Conservation (phyloP, 257 asterid genomes). For the Vinca minor region DNA sequence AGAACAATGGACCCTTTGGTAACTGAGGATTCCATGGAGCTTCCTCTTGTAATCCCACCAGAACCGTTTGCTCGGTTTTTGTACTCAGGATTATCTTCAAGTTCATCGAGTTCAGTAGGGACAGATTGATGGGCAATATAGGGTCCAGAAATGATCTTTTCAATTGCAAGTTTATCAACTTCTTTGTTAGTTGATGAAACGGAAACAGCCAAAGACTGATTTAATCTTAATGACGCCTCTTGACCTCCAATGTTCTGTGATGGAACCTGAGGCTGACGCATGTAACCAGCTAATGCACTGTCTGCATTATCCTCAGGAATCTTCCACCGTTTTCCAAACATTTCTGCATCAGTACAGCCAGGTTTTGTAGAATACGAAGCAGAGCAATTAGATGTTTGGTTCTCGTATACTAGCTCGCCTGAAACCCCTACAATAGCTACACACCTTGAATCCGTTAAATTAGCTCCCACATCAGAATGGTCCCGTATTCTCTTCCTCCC, state of each 20-base stretch:
- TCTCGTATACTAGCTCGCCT: constrained; percentile 16
- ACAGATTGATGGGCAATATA: constrained; percentile 13
- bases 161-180: constrained; percentile 20
- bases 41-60: constrained; percentile 10
- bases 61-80: constrained; percentile 10
- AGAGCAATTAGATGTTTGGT: constrained; percentile 2
- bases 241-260: constrained; percentile 10
- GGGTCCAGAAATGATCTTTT: constrained; percentile 19
- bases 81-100: constrained; percentile 23
- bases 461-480: constrained; percentile 9
- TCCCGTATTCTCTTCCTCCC: constrained; percentile 16
- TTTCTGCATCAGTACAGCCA: constrained; percentile 6
- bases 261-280: background rate
- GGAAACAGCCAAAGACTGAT: constrained; percentile 8
- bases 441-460: constrained; percentile 9
- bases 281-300: background rate
- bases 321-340: background rate
- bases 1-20: constrained; percentile 12
- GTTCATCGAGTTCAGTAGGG: constrained; percentile 21
- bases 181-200: constrained; percentile 11
- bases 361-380: constrained; percentile 10
- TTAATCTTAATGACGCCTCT: constrained; percentile 1
- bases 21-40: constrained; percentile 13
- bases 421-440: constrained; percentile 2
- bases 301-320: constrained; percentile 11